A percentile compares a stretch with the other conserved stretches of the same genome.
These are phyloP conservation scores for Linnemannia exigua DNA, from an alignment of 192 early-diverging fungal genomes.

Conservation along the genomic window DNA sequence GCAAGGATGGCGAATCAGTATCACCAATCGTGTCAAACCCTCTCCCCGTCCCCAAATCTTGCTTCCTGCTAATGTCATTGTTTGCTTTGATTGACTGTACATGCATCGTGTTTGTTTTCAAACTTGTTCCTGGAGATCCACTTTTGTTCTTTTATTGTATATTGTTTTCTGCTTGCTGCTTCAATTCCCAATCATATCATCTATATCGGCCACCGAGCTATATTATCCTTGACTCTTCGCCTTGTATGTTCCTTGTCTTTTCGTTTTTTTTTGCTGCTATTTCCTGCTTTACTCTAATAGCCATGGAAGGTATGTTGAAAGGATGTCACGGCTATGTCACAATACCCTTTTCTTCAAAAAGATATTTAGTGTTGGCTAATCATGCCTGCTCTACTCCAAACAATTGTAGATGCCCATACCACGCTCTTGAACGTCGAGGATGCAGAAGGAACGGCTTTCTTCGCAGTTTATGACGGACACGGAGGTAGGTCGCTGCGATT, in stretches of 20 bases:
- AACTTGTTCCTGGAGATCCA: neutral
- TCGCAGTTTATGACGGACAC: conserved; percentile 98
- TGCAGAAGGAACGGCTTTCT: conserved; percentile 81
- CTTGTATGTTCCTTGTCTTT: neutral
- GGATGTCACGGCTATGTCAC: conserved; percentile 1
- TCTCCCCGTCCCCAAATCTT: neutral
- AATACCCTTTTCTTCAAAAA: neutral
- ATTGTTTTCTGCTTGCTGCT: neutral
- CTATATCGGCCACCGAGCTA: conserved; percentile 8
- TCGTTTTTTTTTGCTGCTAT: neutral
- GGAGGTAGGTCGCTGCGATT: conserved; percentile 70
- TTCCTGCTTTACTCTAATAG: conserved; percentile 11
- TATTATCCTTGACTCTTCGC: conserved; percentile 36
- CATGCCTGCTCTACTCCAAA: neutral
- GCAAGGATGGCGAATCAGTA: conserved; percentile 98
- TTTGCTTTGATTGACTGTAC: neutral
- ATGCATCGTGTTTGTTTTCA: neutral
- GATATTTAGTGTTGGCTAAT: conserved; percentile 3
- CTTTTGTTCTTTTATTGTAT: neutral
- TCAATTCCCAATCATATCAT: neutral
- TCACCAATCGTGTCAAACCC: conserved; percentile 30
- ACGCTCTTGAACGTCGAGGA: conserved; percentile 81
- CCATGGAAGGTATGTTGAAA: conserved; percentile 34
- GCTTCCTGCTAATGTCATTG: neutral
- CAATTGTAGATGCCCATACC: conserved; percentile 89